Conservation (phyloP, 352 stramenopile species). For the Pythium oligandrum region DNA sequence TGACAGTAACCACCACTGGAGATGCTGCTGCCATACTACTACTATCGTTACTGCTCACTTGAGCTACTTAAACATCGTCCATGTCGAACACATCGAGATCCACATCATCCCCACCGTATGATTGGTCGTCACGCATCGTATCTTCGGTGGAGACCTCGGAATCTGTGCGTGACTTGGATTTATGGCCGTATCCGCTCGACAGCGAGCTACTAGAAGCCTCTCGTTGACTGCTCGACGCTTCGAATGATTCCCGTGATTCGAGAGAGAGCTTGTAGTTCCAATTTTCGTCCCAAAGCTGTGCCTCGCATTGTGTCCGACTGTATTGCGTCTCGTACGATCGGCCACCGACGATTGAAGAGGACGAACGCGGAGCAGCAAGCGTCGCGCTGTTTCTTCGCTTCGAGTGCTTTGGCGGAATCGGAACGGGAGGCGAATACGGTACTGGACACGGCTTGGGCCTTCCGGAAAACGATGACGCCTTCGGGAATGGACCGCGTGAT, state of each 20-base stretch:
- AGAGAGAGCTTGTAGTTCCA: slow-evolving; percentile 76
- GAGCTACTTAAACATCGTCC: slow-evolving; percentile 46
- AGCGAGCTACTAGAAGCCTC: slow-evolving; percentile 5
- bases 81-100: slow-evolving; percentile 50
- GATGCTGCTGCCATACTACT: too few relatives aligned
- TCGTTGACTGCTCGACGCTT: slow-evolving; percentile 16
- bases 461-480: slow-evolving; percentile 29
- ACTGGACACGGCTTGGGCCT: slow-evolving; percentile 11
- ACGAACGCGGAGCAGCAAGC: not conserved
- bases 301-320: slow-evolving; percentile 43
- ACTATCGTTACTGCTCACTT: too few relatives aligned
- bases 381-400: slow-evolving; percentile 27
- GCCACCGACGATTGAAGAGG: slow-evolving; percentile 4
- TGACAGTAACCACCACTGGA: too few relatives aligned
- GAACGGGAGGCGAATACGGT: slow-evolving; percentile 45
- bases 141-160: slow-evolving; percentile 33
- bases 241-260: slow-evolving; percentile 58
- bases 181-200: slow-evolving; percentile 5
- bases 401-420: slow-evolving; percentile 36
- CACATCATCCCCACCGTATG: slow-evolving; percentile 18
- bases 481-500: too few relatives aligned
- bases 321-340: slow-evolving; percentile 17
- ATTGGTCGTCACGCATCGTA: slow-evolving; percentile 24
- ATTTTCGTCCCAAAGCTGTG: slow-evolving; percentile 52
- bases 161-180: slow-evolving; percentile 20